Evolutionary conservation across 2,329 filamentous ascomycete species (phyloP).

Genomic region (Tolypocladium capitatum): DNA sequence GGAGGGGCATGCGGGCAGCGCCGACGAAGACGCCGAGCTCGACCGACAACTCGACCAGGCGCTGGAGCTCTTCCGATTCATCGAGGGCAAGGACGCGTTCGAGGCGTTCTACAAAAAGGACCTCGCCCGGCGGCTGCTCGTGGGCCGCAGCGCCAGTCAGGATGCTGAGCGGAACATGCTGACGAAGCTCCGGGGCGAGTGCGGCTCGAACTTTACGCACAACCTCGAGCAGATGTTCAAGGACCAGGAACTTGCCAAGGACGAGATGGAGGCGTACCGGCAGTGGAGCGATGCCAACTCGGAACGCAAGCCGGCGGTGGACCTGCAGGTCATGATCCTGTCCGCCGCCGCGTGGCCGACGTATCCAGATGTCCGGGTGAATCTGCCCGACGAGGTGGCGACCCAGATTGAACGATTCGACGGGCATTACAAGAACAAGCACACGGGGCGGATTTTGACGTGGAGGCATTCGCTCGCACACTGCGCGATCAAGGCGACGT

Average conservation of each 20-base stretch:
- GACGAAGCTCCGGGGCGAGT: slow-evolving; percentile 79
- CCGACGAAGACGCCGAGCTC: slow-evolving; percentile 84
- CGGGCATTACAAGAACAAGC: slow-evolving; percentile 74
- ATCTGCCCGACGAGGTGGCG: slow-evolving; percentile 62
- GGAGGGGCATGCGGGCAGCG: slow-evolving; percentile 51
- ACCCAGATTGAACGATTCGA: slow-evolving; percentile 73
- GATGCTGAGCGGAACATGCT: slow-evolving; percentile 97
- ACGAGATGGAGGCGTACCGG: slow-evolving; percentile 87
- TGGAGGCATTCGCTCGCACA: slow-evolving; percentile 95
- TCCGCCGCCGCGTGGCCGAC: slow-evolving; percentile 86
- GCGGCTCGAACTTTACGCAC: slow-evolving; percentile 85
- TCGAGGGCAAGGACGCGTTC: slow-evolving; percentile 94
- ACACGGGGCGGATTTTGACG: slow-evolving; percentile 70
- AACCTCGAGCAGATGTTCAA: slow-evolving; percentile 99
- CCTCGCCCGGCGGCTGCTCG: slow-evolving; percentile 73
- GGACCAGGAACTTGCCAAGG: slow-evolving; percentile 83
- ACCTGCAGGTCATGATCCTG: slow-evolving; percentile 74
- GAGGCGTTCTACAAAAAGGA: slow-evolving; percentile 99
- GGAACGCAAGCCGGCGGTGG: slow-evolving; percentile 36
- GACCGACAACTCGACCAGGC: slow-evolving; percentile 87
- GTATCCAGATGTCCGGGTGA: slow-evolving; percentile 62
- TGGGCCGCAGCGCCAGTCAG: slow-evolving; percentile 84
- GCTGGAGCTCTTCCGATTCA: slow-evolving; percentile 88
- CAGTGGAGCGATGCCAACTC: slow-evolving; percentile 43
- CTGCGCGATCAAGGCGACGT: slow-evolving; percentile 70